Conservation (phyloP, 768 basidiomycete species). For the Lenzites betulinus region DNA sequence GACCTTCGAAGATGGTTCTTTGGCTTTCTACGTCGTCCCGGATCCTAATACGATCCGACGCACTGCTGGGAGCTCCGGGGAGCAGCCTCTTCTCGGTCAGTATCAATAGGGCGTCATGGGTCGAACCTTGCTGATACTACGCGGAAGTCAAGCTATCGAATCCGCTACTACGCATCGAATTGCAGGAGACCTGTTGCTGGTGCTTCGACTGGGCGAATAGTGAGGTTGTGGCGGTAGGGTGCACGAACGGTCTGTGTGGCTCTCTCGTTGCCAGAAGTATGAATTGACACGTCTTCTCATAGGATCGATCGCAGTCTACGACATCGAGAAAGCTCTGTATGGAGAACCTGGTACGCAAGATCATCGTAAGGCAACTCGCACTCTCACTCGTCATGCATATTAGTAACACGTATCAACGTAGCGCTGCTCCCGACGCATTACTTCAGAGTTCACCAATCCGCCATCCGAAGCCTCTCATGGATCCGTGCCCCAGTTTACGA, state of each 20-base stretch:
- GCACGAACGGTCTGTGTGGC: slow-evolving; percentile 68
- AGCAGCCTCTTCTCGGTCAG: slow-evolving; percentile 52
- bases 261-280: neutral
- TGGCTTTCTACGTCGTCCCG: slow-evolving; percentile 79
- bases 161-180: slow-evolving; percentile 70
- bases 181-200: slow-evolving; percentile 77
- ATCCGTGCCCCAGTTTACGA: slow-evolving; percentile 62
- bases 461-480: slow-evolving; percentile 78
- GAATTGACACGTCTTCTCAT: neutral
- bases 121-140: neutral
- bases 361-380: slow-evolving; percentile 40
- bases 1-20: slow-evolving; percentile 84
- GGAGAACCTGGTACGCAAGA: neutral
- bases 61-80: neutral
- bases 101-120: neutral
- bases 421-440: slow-evolving; percentile 71
- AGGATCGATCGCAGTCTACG: slow-evolving; percentile 39
- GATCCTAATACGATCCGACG: slow-evolving; percentile 58
- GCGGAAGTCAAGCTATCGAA: slow-evolving; percentile 56
- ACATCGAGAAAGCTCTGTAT: slow-evolving; percentile 31
- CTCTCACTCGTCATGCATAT: neutral
- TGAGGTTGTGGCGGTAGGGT: slow-evolving; percentile 78
- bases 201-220: slow-evolving; percentile 91
- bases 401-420: slow-evolving; percentile 16
- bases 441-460: slow-evolving; percentile 73